These are phyloP conservation scores for Telfairia occidentalis DNA, from an alignment of 331 rosid genomes.

Conservation along the genomic window DNA sequence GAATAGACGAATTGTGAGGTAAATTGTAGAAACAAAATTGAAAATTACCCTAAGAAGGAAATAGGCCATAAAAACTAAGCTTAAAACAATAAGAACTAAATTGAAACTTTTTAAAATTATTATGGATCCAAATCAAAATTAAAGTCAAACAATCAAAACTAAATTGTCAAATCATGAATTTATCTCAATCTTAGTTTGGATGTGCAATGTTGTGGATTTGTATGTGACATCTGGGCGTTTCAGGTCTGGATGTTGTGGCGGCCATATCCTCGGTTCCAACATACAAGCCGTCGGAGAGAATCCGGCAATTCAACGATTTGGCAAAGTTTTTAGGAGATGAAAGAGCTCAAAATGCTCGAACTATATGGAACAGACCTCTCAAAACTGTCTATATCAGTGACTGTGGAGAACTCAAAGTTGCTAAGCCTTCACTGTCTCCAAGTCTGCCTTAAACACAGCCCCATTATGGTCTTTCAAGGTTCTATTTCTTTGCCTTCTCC, in stretches of 20 bases:
- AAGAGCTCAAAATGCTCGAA: conserved; percentile 82
- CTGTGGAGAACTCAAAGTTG: conserved; percentile 74
- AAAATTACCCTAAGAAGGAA: no score
- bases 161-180: background rate
- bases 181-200: background rate
- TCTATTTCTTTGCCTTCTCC: background rate
- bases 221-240: conserved; percentile 12
- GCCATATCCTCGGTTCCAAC: conserved; percentile 72
- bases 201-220: background rate
- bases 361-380: conserved; percentile 72
- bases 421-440: conserved; percentile 80
- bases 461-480: background rate
- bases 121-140: no score
- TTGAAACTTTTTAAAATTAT: background rate
- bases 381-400: conserved; percentile 65
- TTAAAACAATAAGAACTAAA: background rate
- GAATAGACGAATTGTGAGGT: no score
- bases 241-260: conserved; percentile 83
- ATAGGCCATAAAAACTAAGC: no score
- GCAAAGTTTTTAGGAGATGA: conserved; percentile 77
- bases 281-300: conserved; percentile 60
- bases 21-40: no score
- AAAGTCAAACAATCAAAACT: no score
- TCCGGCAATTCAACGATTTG: conserved; percentile 74
- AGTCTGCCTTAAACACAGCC: conserved; percentile 49